Evolutionary conservation across 345 rosid species (phyloP), one percentile per base, ranked within the genome.

Genomic region (Camelina hispida): DNA sequence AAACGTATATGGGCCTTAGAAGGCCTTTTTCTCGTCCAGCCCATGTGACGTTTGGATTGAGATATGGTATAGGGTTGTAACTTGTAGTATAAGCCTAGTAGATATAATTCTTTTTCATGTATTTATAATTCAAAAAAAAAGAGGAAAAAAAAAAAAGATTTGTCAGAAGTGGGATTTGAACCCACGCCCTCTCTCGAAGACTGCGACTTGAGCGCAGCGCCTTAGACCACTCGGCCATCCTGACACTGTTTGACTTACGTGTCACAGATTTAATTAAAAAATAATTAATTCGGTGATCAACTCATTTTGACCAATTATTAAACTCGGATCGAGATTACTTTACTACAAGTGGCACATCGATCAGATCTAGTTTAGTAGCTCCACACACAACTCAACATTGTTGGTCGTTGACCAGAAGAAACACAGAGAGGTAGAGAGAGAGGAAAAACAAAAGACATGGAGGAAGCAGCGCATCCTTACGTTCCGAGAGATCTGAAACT

Each of bases 181-280:
- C 83, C 80, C 81, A 77, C 81, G 82, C 80, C 82, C 87, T 79
- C 87, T 43, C 12, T 0, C 71, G 83, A 82, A 8, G 89, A 87
- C 87, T 85, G 87, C 86, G 85, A 88, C 90, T 90, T 83, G 89
- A 85, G 96, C 83, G 90, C 83, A 88, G 90, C 90, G 91, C 89
- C 90, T 85, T 87, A 84, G 90, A 90, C 93, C 93, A 82, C 93
- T 85, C 90, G 89, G 91, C 91, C 91, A 87, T 83, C 89, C 89
- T 88, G 0, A 20, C 22, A 20, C 22, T 0, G 6, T 7, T 1
- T 56, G 37, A 30, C 6, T 0, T 30, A 4, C 6, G 34, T 20
- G 3, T 30, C 34, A 4, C 25, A 30, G 6, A 30, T 1, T 32
- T 32, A 32, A 13, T 13, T 13, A 1, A 44, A 15, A 14, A 1